Conservation (phyloP, 805 yeast genomes). For the Torulaspora microellipsoides region DNA sequence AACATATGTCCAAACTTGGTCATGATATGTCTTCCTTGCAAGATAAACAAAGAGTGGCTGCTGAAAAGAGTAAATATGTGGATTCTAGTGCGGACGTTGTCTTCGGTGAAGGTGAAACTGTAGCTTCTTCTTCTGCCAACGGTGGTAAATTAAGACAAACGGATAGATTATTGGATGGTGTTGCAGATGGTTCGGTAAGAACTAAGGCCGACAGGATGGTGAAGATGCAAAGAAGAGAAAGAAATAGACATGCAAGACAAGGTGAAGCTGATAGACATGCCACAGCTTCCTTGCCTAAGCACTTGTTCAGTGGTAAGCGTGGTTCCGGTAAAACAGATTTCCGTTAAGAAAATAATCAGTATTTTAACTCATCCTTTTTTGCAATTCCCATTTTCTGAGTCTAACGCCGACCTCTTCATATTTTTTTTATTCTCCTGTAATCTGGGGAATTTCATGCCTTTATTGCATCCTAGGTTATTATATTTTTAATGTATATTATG, state of each 20-base stretch:
- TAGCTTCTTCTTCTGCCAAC: slow-evolving; percentile 31
- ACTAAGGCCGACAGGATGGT: slow-evolving; percentile 81
- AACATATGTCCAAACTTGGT: slow-evolving; percentile 85
- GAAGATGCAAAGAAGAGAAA: slow-evolving; percentile 86
- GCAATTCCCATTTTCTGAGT: no score
- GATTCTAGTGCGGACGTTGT: slow-evolving; percentile 78
- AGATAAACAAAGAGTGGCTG: slow-evolving; percentile 43
- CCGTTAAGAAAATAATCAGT: slow-evolving; percentile 46
- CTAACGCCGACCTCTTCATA: no score
- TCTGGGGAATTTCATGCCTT: no score
- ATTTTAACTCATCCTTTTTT: no score
- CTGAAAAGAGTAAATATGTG: slow-evolving; percentile 37
- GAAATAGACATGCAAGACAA: slow-evolving; percentile 85
- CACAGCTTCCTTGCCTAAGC: slow-evolving; percentile 84
- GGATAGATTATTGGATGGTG: slow-evolving; percentile 83
- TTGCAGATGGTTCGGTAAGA: slow-evolving; percentile 73
- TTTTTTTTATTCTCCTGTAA: no score
- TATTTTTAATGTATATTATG: slow-evolving; percentile 1
- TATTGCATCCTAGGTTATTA: neutral
- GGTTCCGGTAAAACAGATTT: slow-evolving; percentile 90
- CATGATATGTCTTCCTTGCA: slow-evolving; percentile 72
- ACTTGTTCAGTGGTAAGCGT: slow-evolving; percentile 93
- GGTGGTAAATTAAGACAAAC: slow-evolving; percentile 52
- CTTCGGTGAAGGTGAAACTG: slow-evolving; percentile 45
- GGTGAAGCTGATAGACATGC: slow-evolving; percentile 96